These are phyloP conservation scores for Anthracocystis walkeri DNA, from an alignment of 1,284 basidiomycete species.

Conservation along the genomic window DNA sequence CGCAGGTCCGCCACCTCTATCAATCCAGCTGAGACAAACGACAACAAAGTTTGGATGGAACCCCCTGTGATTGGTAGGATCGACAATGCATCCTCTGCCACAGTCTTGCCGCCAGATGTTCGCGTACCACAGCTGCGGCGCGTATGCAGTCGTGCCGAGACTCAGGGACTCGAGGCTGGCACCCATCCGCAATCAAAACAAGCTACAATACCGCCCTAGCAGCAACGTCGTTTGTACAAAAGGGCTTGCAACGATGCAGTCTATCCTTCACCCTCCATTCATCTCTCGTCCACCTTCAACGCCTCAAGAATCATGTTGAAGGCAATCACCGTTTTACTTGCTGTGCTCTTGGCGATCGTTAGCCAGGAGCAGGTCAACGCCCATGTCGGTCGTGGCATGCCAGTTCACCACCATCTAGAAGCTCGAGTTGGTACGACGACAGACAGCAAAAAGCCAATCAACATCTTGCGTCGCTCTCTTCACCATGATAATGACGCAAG, in stretches of 20 bases:
- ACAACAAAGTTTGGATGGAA: too few relatives aligned
- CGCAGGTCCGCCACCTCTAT: too few relatives aligned
- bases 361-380: constrained; percentile 12
- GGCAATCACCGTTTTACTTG: constrained; percentile 2
- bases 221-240: neutral
- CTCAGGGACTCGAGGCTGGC: neutral
- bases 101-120: neutral
- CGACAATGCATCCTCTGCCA: constrained; percentile 1
- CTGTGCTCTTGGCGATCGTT: constrained; percentile 12
- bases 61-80: neutral
- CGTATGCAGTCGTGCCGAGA: neutral
- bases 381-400: constrained; percentile 17
- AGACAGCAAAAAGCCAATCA: neutral
- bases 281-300: neutral
- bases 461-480: constrained; percentile 9
- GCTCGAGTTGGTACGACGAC: constrained; percentile 13
- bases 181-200: neutral
- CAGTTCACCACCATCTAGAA: constrained; percentile 11
- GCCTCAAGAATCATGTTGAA: constrained; percentile 6
- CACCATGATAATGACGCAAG: constrained; percentile 4
- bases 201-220: neutral
- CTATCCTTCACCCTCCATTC: neutral
- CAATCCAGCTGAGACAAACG: too few relatives aligned
- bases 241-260: neutral
- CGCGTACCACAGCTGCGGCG: neutral